A percentile compares a stretch with the other conserved stretches of the same genome.
These are phyloP conservation scores for Xylaria sp. DNA, from an alignment of 2,329 filamentous ascomycete genomes.

Conservation along the genomic window DNA sequence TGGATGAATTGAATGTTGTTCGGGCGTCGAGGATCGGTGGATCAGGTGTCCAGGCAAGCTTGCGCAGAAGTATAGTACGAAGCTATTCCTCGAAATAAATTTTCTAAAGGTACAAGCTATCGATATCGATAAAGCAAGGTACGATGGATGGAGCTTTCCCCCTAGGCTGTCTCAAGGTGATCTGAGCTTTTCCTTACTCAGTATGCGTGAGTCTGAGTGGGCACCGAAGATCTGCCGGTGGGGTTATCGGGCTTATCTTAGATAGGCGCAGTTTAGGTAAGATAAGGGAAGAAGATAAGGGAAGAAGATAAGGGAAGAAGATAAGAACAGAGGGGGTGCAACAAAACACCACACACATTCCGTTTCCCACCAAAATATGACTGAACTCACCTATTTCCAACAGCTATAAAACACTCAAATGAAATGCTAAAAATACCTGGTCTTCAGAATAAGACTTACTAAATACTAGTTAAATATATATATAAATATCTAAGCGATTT, in stretches of 20 bases:
- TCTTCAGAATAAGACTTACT: no score
- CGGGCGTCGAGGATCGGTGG: constrained; percentile 18
- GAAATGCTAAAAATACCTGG: no score
- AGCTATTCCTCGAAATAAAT: constrained; percentile 28
- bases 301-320: no score
- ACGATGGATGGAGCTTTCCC: constrained; percentile 2
- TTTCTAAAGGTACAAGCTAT: constrained; percentile 29
- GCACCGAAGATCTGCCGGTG: constrained; percentile 30
- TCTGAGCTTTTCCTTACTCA: constrained; percentile 20
- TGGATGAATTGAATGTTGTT: constrained; percentile 26
- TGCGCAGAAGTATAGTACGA: constrained; percentile 27
- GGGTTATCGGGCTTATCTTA: background rate
- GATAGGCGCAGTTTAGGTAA: background rate
- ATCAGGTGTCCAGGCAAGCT: constrained; percentile 19
- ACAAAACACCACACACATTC: no score
- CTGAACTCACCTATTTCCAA: no score
- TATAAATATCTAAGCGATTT: no score
- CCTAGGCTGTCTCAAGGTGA: background rate
- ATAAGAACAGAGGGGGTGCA: no score
- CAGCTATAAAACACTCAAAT: no score
- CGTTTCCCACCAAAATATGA: no score
- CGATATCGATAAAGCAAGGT: constrained; percentile 27
- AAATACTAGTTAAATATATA: no score
- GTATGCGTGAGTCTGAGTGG: background rate
- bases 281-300: no score